Evolutionary conservation across 225 moss, liverwort and hornwort species (phyloP).

Genomic region (Asterella californica): DNA sequence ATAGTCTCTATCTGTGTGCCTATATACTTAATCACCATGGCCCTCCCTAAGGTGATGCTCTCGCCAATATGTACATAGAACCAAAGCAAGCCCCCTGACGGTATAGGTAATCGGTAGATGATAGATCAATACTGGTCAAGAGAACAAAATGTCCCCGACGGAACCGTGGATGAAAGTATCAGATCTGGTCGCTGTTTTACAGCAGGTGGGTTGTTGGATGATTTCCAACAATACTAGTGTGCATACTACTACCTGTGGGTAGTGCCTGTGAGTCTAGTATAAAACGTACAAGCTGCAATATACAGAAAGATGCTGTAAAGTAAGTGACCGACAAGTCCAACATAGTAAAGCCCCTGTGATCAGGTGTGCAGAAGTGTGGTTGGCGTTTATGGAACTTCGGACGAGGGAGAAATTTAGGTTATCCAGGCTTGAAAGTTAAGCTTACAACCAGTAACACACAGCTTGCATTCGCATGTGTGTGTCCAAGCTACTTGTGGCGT

Average conservation of each 20-base stretch:
- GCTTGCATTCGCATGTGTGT: too few relatives aligned
- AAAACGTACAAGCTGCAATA: background rate
- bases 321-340: background rate
- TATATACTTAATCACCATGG: background rate
- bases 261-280: background rate
- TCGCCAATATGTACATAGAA: too few relatives aligned
- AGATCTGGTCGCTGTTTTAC: background rate
- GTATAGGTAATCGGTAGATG: background rate
- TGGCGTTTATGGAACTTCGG: background rate
- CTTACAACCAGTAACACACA: too few relatives aligned
- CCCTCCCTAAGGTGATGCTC: background rate
- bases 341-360: background rate
- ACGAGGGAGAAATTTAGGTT: too few relatives aligned
- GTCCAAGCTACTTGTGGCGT: too few relatives aligned
- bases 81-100: background rate
- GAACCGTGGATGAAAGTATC: background rate
- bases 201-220: background rate
- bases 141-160: background rate
- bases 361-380: background rate
- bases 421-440: too few relatives aligned
- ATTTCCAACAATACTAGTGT: background rate
- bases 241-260: background rate
- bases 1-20: background rate
- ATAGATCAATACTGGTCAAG: background rate
- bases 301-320: background rate